These are phyloP conservation scores for Dispira simplex DNA, from an alignment of 192 early-diverging fungal species.

Conservation along the genomic window DNA sequence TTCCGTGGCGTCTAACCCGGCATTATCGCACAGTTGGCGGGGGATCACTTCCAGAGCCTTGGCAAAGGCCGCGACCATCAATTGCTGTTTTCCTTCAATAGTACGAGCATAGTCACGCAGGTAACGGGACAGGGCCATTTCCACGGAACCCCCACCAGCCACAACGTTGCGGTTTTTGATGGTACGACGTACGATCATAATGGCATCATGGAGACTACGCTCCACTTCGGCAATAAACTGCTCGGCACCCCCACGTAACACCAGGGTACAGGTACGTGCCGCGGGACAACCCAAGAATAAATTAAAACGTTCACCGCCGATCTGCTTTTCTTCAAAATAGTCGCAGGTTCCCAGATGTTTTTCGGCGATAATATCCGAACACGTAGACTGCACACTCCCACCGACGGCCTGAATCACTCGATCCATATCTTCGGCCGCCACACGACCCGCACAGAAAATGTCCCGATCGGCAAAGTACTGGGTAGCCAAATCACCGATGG, in stretches of 20 bases:
- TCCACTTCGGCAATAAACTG: constrained; percentile 99
- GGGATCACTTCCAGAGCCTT: constrained; percentile 95
- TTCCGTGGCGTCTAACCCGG: constrained; percentile 96
- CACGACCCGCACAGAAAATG: constrained; percentile 98
- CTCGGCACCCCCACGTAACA: constrained; percentile 94
- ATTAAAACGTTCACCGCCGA: constrained; percentile 95
- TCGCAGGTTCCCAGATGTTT: constrained; percentile 82
- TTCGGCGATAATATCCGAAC: constrained; percentile 58
- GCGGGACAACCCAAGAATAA: constrained; percentile 86
- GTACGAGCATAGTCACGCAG: constrained; percentile 82
- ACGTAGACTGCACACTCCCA: constrained; percentile 81
- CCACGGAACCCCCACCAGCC: constrained; percentile 94
- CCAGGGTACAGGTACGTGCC: constrained; percentile 90
- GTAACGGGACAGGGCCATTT: constrained; percentile 96
- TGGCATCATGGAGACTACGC: constrained; percentile 93
- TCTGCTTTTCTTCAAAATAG: constrained; percentile 89
- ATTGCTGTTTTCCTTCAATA: constrained; percentile 97
- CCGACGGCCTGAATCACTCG: constrained; percentile 93
- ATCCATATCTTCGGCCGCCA: constrained; percentile 79
- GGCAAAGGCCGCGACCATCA: constrained; percentile 87
- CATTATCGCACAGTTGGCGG: constrained; percentile 96
- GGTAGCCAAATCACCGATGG: constrained; percentile 97
- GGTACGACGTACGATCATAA: constrained; percentile 96
- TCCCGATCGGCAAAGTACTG: constrained; percentile 99
- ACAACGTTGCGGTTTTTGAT: constrained; percentile 95